Evolutionary conservation across 1,284 basidiomycete genomes (phyloP).

Genomic region (Coniferiporia sulphurascens): DNA sequence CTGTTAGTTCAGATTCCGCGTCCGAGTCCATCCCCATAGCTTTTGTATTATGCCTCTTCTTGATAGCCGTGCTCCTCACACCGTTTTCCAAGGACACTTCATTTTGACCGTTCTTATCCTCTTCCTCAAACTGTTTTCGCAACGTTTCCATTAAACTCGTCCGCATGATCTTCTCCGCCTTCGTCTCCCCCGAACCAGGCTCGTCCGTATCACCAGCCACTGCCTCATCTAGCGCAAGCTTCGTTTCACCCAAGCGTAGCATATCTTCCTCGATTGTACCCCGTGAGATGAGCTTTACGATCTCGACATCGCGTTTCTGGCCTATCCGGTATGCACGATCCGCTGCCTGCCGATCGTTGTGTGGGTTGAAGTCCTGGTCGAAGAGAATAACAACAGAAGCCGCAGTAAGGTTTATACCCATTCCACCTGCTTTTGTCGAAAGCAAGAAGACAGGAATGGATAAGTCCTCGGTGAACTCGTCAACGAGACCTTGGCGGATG

Average conservation of each 20-base stretch:
- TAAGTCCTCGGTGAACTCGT: conserved; percentile 93
- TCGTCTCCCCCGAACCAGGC: conserved; percentile 49
- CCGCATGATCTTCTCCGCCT: conserved; percentile 76
- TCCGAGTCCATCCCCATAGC: not conserved
- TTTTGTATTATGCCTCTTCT: not conserved
- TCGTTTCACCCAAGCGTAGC: conserved; percentile 83
- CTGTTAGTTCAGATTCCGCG: conserved; percentile 17
- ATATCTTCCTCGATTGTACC: conserved; percentile 97
- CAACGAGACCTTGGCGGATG: conserved; percentile 88
- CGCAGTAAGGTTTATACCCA: conserved; percentile 90
- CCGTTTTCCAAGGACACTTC: conserved; percentile 10
- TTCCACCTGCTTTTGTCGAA: conserved; percentile 92
- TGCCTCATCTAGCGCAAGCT: conserved; percentile 87
- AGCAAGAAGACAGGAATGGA: conserved; percentile 91
- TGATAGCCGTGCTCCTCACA: conserved; percentile 1
- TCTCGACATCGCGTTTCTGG: conserved; percentile 85
- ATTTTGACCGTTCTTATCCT: conserved; percentile 25
- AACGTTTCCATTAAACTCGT: conserved; percentile 76
- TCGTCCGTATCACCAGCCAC: conserved; percentile 75
- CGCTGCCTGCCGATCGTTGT: conserved; percentile 92
- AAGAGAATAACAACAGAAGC: conserved; percentile 95
- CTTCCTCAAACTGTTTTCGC: conserved; percentile 59
- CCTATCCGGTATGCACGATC: conserved; percentile 99
- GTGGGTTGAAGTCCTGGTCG: conserved; percentile 96
- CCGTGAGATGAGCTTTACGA: conserved; percentile 90